Conservation (phyloP, 495 filamentous ascomycete species). For the Xylona heveae region DNA sequence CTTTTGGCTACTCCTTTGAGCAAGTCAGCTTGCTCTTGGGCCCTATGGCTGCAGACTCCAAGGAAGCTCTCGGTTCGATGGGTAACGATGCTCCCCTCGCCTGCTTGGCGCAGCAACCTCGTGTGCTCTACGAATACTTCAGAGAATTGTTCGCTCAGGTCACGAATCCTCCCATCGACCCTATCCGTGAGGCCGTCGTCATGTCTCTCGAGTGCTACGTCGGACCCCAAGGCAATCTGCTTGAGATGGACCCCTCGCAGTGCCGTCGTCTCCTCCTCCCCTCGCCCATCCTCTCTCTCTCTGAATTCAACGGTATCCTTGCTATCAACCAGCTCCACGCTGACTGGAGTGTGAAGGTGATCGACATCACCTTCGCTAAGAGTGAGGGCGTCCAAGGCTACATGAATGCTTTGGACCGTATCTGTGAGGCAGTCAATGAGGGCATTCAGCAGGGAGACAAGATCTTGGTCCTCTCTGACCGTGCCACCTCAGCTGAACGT, state of each 20-base stretch:
- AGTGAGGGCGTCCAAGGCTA: slow-evolving; percentile 68
- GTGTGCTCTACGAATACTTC: slow-evolving; percentile 95
- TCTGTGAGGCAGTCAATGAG: slow-evolving; percentile 70
- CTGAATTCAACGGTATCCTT: slow-evolving; percentile 78
- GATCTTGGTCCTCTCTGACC: slow-evolving; percentile 79
- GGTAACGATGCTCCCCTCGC: slow-evolving; percentile 94
- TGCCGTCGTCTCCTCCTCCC: slow-evolving; percentile 73
- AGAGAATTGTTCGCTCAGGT: slow-evolving; percentile 97
- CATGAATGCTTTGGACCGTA: slow-evolving; percentile 69
- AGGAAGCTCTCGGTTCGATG: slow-evolving; percentile 99
- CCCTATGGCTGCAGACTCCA: slow-evolving; percentile 96
- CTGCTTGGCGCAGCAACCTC: slow-evolving; percentile 73
- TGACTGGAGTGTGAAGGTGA: slow-evolving; percentile 79
- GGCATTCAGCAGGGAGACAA: slow-evolving; percentile 71
- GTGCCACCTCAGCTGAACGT: slow-evolving; percentile 62
- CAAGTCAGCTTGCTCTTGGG: slow-evolving; percentile 86
- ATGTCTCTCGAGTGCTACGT: slow-evolving; percentile 98
- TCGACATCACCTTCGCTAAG: slow-evolving; percentile 94
- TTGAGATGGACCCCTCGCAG: slow-evolving; percentile 85
- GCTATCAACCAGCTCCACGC: slow-evolving; percentile 55
- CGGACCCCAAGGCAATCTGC: slow-evolving; percentile 88
- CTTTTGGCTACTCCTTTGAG: slow-evolving; percentile 93
- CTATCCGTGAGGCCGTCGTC: slow-evolving; percentile 94
- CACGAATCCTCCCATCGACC: slow-evolving; percentile 96
- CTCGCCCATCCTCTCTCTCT: slow-evolving; percentile 77